phyloP scores from a whole-genome alignment of 225 moss, liverwort and hornwort species.

The Takakia lepidozioides region DNA sequence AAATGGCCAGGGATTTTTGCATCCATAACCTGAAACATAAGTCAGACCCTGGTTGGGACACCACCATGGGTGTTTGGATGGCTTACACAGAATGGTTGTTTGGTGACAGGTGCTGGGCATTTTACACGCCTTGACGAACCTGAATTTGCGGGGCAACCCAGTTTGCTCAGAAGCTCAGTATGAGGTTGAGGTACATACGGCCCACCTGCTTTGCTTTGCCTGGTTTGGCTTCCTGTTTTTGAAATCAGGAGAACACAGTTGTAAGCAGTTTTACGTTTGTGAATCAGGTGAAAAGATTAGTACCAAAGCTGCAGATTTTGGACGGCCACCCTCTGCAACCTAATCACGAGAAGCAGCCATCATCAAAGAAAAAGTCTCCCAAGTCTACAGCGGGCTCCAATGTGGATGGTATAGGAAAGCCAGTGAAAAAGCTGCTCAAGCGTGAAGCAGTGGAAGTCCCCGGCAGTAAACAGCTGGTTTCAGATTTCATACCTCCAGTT shows the following conservation, averaged over 20 bases:
- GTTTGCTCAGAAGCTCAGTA: conserved; percentile 48
- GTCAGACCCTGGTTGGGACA: too few relatives aligned
- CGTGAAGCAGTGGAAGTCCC: conserved; percentile 19
- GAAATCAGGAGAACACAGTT: not conserved
- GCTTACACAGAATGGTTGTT: not conserved
- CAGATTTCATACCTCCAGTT: conserved; percentile 21
- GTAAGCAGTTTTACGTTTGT: not conserved
- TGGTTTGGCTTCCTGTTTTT: not conserved
- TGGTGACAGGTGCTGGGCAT: conserved; percentile 48
- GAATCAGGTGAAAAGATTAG: conserved; percentile 48
- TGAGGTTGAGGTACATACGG: conserved; percentile 44
- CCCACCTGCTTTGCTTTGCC: not conserved
- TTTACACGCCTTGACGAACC: conserved; percentile 60
- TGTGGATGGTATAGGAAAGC: not conserved
- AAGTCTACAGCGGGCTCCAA: not conserved
- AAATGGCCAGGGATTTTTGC: too few relatives aligned
- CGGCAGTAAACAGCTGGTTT: conserved; percentile 28
- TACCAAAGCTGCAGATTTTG: conserved; percentile 67
- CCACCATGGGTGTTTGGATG: not conserved
- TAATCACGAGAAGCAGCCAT: conserved; percentile 27
- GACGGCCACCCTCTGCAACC: conserved; percentile 75
- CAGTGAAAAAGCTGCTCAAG: conserved; percentile 1
- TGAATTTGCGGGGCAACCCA: conserved; percentile 75
- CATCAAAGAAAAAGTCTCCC: conserved; percentile 13
- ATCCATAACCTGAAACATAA: too few relatives aligned